phyloP scores from a whole-genome alignment of 2,329 filamentous ascomycete genomes.

The Berkeleyomyces basicola region DNA sequence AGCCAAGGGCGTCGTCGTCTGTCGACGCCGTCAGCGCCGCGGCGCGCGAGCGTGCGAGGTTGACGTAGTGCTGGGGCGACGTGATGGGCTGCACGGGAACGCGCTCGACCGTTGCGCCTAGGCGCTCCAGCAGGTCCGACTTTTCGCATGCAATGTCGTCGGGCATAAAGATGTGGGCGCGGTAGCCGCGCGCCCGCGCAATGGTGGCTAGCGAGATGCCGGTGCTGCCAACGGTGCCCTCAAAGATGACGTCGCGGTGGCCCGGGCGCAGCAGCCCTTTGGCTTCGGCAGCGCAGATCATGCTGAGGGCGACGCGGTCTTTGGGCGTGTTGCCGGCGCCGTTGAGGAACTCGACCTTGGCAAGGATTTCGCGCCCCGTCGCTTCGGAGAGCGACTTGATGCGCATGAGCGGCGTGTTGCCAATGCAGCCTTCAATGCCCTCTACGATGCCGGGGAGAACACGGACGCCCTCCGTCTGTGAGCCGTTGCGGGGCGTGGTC shows the following conservation, averaged over 20 bases:
- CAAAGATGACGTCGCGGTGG: conserved; percentile 87
- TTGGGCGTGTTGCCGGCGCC: conserved; percentile 89
- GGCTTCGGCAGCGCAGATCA: conserved; percentile 71
- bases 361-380: conserved; percentile 78
- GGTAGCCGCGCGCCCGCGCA: conserved; percentile 74
- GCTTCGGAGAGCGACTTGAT: conserved; percentile 74
- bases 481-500: conserved; percentile 16
- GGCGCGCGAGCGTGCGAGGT: conserved; percentile 66
- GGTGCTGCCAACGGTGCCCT: conserved; percentile 91
- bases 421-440: conserved; percentile 83
- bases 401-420: conserved; percentile 75
- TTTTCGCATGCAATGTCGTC: conserved; percentile 82
- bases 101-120: conserved; percentile 84
- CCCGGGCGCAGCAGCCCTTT: conserved; percentile 58
- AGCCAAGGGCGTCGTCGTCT: conserved; percentile 51
- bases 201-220: conserved; percentile 88
- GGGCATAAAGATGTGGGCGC: conserved; percentile 94
- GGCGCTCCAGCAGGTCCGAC: conserved; percentile 68
- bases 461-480: conserved; percentile 18
- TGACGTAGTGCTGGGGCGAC: conserved; percentile 88
- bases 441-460: conserved; percentile 33
- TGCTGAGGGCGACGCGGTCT: conserved; percentile 80
- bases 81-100: conserved; percentile 85
- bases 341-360: conserved; percentile 92
- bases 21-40: conserved; percentile 48